Evolutionary conservation across 176 grass and related monocot species (phyloP).

Genomic region (Dendrocalamus sinicus): DNA sequence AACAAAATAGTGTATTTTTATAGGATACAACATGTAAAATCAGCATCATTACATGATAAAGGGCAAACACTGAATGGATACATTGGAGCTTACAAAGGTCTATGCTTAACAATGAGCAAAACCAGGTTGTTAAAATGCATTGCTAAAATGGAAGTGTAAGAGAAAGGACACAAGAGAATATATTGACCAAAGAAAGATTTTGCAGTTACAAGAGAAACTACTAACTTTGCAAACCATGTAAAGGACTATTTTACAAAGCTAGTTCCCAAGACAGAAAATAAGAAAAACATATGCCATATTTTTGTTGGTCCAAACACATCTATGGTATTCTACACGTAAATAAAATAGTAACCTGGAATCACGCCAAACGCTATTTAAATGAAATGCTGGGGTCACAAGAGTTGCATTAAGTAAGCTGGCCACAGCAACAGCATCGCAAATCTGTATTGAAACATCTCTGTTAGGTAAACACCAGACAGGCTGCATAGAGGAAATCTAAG

Average conservation of each 20-base stretch:
- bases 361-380: constrained; percentile 95
- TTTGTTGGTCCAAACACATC: constrained; percentile 20
- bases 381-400: constrained; percentile 85
- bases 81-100: neutral
- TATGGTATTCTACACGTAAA: neutral
- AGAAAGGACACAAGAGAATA: no score
- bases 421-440: constrained; percentile 92
- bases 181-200: constrained; percentile 14
- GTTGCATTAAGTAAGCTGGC: constrained; percentile 91
- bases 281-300: neutral
- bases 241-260: neutral
- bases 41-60: neutral
- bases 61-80: neutral
- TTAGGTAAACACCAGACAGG: constrained; percentile 38
- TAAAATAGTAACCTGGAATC: constrained; percentile 78
- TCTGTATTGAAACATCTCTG: constrained; percentile 60
- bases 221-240: neutral
- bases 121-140: constrained; percentile 8
- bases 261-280: neutral
- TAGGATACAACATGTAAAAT: neutral
- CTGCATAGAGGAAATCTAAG: constrained; percentile 10
- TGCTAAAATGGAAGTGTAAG: no score
- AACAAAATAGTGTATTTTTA: neutral
- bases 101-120: neutral
- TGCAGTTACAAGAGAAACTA: neutral